Evolutionary conservation across 176 grass and related monocot genomes (phyloP).

Genomic region (Triticum turgidum): DNA sequence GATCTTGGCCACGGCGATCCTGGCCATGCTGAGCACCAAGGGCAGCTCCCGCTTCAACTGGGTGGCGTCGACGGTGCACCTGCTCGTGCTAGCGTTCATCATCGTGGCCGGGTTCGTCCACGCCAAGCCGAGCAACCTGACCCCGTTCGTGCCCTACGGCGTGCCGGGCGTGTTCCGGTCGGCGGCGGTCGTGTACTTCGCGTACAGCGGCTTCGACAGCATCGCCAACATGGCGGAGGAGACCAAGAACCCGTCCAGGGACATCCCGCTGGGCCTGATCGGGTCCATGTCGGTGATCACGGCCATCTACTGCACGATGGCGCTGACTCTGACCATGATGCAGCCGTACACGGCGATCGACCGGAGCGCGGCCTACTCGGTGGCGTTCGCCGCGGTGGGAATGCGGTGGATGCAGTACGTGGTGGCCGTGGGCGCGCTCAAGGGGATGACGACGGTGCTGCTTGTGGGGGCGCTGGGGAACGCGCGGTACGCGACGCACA

Average conservation of each 20-base stretch:
- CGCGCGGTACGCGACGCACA: conserved; percentile 12
- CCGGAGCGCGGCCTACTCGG: conserved; percentile 62
- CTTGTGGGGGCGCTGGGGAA: background rate
- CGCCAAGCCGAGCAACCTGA: conserved; percentile 68
- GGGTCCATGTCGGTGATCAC: conserved; percentile 96
- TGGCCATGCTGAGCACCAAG: conserved; percentile 78
- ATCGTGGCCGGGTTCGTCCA: conserved; percentile 68
- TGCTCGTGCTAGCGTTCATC: conserved; percentile 64
- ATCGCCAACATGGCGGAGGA: conserved; percentile 97
- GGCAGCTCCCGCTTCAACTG: conserved; percentile 79
- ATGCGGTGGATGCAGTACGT: conserved; percentile 12
- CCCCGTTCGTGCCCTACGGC: conserved; percentile 73
- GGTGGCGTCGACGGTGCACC: conserved; percentile 64
- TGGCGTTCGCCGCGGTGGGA: conserved; percentile 44
- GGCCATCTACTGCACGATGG: conserved; percentile 80
- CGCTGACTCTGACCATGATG: conserved; percentile 89
- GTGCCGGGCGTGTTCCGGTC: conserved; percentile 72
- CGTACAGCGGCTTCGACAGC: conserved; percentile 91
- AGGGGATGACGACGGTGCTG: conserved; percentile 19
- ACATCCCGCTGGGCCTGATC: conserved; percentile 81
- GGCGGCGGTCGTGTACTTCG: conserved; percentile 89
- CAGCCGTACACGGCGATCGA: conserved; percentile 72
- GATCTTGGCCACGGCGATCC: conserved; percentile 50
- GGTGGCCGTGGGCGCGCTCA: conserved; percentile 3
- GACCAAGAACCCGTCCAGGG: conserved; percentile 74